These are phyloP conservation scores for Saccharomycopsis hybrid DNA, from an alignment of 1,139 yeast species.

Conservation along the genomic window DNA sequence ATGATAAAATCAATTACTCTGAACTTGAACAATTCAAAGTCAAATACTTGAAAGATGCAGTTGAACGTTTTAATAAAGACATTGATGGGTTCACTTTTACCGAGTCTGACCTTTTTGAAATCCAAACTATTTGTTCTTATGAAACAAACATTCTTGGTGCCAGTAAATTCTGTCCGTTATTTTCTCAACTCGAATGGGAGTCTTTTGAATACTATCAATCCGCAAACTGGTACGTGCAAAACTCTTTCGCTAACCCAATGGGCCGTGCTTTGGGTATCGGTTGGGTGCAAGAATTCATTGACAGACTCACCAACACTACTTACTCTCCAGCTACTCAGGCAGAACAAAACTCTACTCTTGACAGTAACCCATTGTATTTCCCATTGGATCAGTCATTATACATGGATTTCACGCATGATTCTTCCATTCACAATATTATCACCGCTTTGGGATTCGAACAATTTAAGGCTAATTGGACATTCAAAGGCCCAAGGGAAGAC, in stretches of 20 bases:
- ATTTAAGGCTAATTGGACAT: constrained; percentile 27
- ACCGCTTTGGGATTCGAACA: constrained; percentile 23
- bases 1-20: constrained; percentile 19
- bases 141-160: constrained; percentile 30
- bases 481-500: constrained; percentile 19
- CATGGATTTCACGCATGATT: constrained; percentile 23
- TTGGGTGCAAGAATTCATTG: constrained; percentile 22
- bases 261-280: constrained; percentile 22
- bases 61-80: constrained; percentile 27
- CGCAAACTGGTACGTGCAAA: constrained; percentile 24
- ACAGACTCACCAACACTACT: constrained; percentile 20
- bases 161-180: constrained; percentile 30
- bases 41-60: constrained; percentile 27
- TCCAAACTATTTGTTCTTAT: constrained; percentile 31
- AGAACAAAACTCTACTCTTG: constrained; percentile 22
- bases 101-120: constrained; percentile 24
- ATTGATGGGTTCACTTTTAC: constrained; percentile 29
- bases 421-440: constrained; percentile 19
- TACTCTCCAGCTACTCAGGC: constrained; percentile 17
- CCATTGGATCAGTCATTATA: constrained; percentile 22
- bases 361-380: constrained; percentile 21
- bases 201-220: constrained; percentile 27
- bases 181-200: constrained; percentile 30
- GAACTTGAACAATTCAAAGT: constrained; percentile 30
- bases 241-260: constrained; percentile 23